phyloP scores from a whole-genome alignment of 768 basidiomycete species.

The Tulasnella sp. region DNA sequence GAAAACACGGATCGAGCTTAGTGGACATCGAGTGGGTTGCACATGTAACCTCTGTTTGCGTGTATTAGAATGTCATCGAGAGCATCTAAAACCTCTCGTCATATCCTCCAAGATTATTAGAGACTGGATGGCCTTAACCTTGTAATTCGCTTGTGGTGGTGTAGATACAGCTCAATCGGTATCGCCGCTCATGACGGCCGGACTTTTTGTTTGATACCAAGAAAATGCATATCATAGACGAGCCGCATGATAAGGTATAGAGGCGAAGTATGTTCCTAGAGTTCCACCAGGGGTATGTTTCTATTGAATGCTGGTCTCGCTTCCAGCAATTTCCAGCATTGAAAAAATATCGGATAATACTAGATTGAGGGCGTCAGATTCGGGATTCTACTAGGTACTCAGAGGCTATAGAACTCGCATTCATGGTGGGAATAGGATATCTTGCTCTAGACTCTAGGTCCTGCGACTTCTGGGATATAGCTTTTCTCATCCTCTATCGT shows the following conservation, averaged over 20 bases:
- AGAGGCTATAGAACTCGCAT: neutral
- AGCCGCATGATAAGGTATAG: neutral
- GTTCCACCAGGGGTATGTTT: conserved; percentile 11
- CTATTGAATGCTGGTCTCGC: neutral
- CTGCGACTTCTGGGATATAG: conserved; percentile 11
- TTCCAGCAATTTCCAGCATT: conserved; percentile 9
- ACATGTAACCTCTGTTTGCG: neutral
- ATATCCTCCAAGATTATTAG: neutral
- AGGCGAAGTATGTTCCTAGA: neutral
- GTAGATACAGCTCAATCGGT: neutral
- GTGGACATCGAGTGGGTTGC: neutral
- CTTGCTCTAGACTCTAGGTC: conserved; percentile 25
- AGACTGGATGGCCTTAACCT: neutral
- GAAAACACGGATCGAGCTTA: neutral
- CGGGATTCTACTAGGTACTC: too few relatives aligned
- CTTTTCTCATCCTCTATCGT: conserved; percentile 15
- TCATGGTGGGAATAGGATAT: conserved; percentile 26
- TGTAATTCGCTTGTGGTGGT: neutral
- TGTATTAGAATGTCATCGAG: neutral
- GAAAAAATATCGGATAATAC: conserved; percentile 25
- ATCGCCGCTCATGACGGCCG: neutral
- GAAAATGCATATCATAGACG: neutral
- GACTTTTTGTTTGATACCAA: neutral
- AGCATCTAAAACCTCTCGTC: neutral
- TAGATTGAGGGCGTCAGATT: neutral